A percentile compares a stretch with the other conserved stretches of the same genome.
Evolutionary conservation across 192 early-diverging fungal genomes (phyloP).

Genomic region (Umbelopsis sp.): DNA sequence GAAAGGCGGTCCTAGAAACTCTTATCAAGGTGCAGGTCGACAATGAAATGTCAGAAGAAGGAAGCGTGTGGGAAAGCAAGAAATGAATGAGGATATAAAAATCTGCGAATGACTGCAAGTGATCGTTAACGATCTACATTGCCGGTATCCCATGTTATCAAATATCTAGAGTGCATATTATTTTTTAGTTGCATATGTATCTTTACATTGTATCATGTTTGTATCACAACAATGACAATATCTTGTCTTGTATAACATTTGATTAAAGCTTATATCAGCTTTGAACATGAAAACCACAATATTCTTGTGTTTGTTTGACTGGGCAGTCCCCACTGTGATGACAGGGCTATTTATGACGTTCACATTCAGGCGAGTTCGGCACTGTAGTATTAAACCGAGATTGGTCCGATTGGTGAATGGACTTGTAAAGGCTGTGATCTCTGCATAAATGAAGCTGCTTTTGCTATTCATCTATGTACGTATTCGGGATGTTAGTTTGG

Average conservation of each 20-base stretch:
- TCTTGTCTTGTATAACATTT: no score
- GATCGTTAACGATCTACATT: no score
- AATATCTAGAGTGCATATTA: no score
- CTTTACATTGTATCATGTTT: no score
- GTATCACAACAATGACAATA: no score
- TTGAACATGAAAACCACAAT: no score
- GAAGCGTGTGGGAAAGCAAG: conserved; percentile 48
- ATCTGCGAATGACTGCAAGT: no score
- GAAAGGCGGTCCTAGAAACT: conserved; percentile 65
- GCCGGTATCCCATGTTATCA: no score
- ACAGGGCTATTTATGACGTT: not conserved
- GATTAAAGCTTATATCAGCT: no score
- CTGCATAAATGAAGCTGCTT: conserved; percentile 9
- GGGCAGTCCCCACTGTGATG: not conserved
- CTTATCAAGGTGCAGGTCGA: conserved; percentile 48
- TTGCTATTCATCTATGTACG: not conserved
- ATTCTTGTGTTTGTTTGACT: no score
- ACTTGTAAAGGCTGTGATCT: not conserved
- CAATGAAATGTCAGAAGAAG: conserved; percentile 35
- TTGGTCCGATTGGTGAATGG: conserved; percentile 12
- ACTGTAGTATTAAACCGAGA: not conserved
- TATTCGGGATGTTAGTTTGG: not conserved
- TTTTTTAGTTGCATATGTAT: no score
- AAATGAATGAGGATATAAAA: not conserved
- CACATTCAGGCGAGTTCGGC: not conserved